phyloP scores from a whole-genome alignment of 2,329 filamentous ascomycete species.

The Pseudocercospora eumusae region DNA sequence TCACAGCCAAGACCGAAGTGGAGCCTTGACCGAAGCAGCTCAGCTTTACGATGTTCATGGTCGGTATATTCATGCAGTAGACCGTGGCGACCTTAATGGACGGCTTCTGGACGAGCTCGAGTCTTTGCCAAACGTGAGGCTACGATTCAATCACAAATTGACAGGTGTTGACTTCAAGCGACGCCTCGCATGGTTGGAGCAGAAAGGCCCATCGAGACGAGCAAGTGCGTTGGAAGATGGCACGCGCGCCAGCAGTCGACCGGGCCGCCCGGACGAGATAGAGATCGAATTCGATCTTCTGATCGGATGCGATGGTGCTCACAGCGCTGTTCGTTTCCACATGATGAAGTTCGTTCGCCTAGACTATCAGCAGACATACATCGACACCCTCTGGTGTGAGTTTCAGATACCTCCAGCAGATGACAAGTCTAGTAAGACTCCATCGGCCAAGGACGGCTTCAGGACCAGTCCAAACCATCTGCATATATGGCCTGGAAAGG shows the following conservation, averaged over 20 bases:
- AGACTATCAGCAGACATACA: constrained; percentile 91
- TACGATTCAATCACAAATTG: constrained; percentile 93
- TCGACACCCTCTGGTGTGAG: constrained; percentile 96
- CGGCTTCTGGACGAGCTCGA: constrained; percentile 81
- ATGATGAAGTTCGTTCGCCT: constrained; percentile 93
- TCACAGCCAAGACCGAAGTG: constrained; percentile 67
- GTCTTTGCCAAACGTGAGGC: constrained; percentile 79
- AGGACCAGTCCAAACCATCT: constrained; percentile 87
- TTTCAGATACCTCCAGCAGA: constrained; percentile 70
- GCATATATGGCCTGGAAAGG: constrained; percentile 86
- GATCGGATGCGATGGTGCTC: constrained; percentile 91
- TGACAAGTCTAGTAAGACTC: constrained; percentile 26
- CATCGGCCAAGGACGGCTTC: constrained; percentile 57
- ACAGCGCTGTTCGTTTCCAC: constrained; percentile 87
- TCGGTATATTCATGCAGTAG: constrained; percentile 79
- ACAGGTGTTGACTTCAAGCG: constrained; percentile 81
- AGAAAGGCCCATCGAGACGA: constrained; percentile 29
- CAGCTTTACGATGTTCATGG: constrained; percentile 91
- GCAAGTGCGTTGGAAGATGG: constrained; percentile 23
- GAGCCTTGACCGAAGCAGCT: constrained; percentile 71
- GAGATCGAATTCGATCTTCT: constrained; percentile 88
- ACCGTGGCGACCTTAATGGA: constrained; percentile 80
- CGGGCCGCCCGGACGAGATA: constrained; percentile 58
- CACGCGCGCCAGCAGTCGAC: constrained; percentile 26
- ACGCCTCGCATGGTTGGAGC: constrained; percentile 85